phyloP scores from a whole-genome alignment of 1,284 basidiomycete genomes.

The Cryptococcus hybrid region DNA sequence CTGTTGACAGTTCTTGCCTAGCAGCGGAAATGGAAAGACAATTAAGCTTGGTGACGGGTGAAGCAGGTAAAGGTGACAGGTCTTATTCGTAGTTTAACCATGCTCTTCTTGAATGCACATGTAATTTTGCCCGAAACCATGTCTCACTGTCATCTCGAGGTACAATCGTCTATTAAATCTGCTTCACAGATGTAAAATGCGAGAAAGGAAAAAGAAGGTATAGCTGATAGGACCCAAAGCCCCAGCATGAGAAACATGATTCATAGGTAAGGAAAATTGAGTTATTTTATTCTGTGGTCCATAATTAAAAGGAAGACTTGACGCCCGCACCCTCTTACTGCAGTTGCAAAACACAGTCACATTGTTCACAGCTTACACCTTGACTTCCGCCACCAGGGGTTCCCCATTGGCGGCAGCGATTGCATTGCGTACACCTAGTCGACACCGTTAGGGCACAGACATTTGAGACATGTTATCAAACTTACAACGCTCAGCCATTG shows the following conservation, averaged over 20 bases:
- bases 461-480: background rate
- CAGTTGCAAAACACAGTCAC: too few species aligned
- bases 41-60: conserved; percentile 14
- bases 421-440: conserved; percentile 35
- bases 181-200: too few species aligned
- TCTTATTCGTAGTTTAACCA: conserved; percentile 9
- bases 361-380: conserved; percentile 17
- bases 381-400: conserved; percentile 37
- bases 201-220: too few species aligned
- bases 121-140: too few species aligned
- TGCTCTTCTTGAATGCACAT: too few species aligned
- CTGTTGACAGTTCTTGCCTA: conserved; percentile 26
- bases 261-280: too few species aligned
- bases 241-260: too few species aligned
- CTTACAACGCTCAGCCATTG: conserved; percentile 69
- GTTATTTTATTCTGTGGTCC: conserved; percentile 47
- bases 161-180: too few species aligned
- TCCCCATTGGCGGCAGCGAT: conserved; percentile 35
- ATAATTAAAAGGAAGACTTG: conserved; percentile 51
- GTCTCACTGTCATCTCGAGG: too few species aligned
- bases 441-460: background rate
- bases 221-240: too few species aligned
- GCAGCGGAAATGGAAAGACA: conserved; percentile 20
- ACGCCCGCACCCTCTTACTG: too few species aligned
- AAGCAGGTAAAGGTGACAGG: conserved; percentile 9